A percentile compares a stretch with the other conserved stretches of the same genome.
phyloP scores from a whole-genome alignment of 73 alveolate genomes.

The Tetrahymena malaccensis region DNA sequence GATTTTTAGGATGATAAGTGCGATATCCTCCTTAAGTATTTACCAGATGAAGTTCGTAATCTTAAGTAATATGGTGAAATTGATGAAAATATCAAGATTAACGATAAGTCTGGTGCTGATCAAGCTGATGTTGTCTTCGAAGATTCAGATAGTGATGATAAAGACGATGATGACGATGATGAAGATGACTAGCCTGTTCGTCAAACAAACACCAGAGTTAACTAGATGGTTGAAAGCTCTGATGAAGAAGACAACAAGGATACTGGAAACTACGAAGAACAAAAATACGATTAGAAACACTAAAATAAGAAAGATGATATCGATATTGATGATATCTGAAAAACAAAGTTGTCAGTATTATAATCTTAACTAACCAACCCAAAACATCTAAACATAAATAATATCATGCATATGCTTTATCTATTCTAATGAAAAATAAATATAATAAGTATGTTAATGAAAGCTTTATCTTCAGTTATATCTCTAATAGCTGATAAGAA shows the following conservation, averaged over 20 bases:
- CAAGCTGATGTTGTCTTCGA: neutral
- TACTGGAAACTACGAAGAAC: neutral
- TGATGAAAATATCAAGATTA: slow-evolving; percentile 62
- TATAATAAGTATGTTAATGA: neutral
- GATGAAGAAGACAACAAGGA: neutral
- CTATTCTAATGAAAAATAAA: neutral
- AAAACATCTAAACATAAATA: neutral
- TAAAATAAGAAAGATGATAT: neutral
- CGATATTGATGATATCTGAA: neutral
- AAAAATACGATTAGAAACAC: neutral
- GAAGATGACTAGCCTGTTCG: neutral
- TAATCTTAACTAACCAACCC: neutral
- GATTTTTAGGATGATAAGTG: slow-evolving; percentile 94
- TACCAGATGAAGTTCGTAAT: slow-evolving; percentile 89
- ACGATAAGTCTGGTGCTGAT: neutral
- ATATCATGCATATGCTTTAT: neutral
- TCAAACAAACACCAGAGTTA: neutral
- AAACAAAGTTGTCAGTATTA: neutral
- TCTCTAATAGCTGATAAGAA: neutral
- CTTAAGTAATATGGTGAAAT: slow-evolving; percentile 85
- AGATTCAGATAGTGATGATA: neutral
- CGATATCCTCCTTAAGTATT: slow-evolving; percentile 90
- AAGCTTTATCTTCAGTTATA: neutral
- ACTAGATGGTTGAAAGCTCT: neutral
- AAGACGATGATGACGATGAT: neutral